Conservation (phyloP, 805 yeast species). For the Nakazawaea ishiwadae region DNA sequence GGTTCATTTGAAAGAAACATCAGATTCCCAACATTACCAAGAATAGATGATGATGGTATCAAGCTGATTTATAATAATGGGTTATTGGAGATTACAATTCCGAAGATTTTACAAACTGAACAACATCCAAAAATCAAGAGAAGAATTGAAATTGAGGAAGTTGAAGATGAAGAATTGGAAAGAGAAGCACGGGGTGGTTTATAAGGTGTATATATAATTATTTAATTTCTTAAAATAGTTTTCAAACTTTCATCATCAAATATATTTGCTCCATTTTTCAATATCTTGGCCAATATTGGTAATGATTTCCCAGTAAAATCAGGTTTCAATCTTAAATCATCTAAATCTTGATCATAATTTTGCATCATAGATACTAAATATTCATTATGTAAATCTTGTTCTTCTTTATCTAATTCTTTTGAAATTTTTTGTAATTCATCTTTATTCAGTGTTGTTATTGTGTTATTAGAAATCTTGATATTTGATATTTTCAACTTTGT, state of each 20-base stretch:
- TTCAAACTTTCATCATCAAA: slow-evolving; percentile 50
- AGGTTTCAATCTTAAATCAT: slow-evolving; percentile 53
- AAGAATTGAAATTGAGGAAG: slow-evolving; percentile 41
- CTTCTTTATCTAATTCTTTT: slow-evolving; percentile 24
- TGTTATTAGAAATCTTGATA: slow-evolving; percentile 14
- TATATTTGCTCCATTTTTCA: slow-evolving; percentile 55
- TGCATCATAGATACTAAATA: slow-evolving; percentile 52
- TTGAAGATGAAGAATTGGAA: slow-evolving; percentile 43
- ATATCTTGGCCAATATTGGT: slow-evolving; percentile 48
- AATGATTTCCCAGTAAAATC: slow-evolving; percentile 59
- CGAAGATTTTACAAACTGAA: slow-evolving; percentile 30
- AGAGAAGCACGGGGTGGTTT: slow-evolving; percentile 12
- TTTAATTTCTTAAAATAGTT: slow-evolving; percentile 6
- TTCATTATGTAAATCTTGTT: slow-evolving; percentile 38
- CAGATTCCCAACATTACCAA: slow-evolving; percentile 50
- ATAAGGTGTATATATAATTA: too few relatives aligned
- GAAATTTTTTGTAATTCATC: slow-evolving; percentile 13
- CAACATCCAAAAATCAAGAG: slow-evolving; percentile 35
- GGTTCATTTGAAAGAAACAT: slow-evolving; percentile 56
- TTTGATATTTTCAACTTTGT: slow-evolving; percentile 15
- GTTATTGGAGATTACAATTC: slow-evolving; percentile 45
- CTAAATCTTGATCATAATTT: slow-evolving; percentile 58
- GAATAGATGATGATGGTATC: slow-evolving; percentile 47
- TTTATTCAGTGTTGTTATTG: background rate
- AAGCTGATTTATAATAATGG: slow-evolving; percentile 53